phyloP scores from a whole-genome alignment of 2,329 filamentous ascomycete species.

The Sporothrix schenckii region DNA sequence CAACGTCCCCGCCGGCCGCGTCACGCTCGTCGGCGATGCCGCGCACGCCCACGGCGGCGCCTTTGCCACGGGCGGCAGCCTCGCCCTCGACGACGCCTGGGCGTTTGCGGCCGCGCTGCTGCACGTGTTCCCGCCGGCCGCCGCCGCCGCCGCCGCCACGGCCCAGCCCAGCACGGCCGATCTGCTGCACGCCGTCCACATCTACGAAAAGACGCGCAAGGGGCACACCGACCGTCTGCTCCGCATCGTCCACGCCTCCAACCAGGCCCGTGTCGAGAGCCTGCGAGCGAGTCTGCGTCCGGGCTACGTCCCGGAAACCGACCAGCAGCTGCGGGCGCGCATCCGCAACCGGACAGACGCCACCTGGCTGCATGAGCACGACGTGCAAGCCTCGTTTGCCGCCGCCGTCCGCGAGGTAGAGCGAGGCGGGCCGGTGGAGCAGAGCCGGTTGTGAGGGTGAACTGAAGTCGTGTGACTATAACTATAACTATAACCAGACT shows the following conservation, averaged over 20 bases:
- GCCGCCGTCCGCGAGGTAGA: slow-evolving; percentile 19
- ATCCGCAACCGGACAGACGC: slow-evolving; percentile 46
- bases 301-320: slow-evolving; percentile 41
- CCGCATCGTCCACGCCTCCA: slow-evolving; percentile 43
- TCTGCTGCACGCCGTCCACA: slow-evolving; percentile 41
- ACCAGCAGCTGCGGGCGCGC: slow-evolving; percentile 44
- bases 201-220: slow-evolving; percentile 51
- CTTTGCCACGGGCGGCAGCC: slow-evolving; percentile 47
- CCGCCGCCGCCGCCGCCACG: not conserved
- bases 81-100: slow-evolving; percentile 49
- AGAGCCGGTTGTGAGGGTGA: not conserved
- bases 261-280: slow-evolving; percentile 39
- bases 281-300: slow-evolving; percentile 4
- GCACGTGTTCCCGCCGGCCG: slow-evolving; percentile 42
- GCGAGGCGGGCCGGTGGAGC: not conserved
- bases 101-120: slow-evolving; percentile 47
- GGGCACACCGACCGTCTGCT: slow-evolving; percentile 47
- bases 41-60: slow-evolving; percentile 46
- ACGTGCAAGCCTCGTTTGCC: slow-evolving; percentile 41
- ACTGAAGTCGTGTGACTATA: no score
- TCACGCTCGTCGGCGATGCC: slow-evolving; percentile 48
- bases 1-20: slow-evolving; percentile 37
- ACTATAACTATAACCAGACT: not conserved
- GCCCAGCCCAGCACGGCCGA: slow-evolving; percentile 26
- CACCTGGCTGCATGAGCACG: slow-evolving; percentile 53